These are phyloP conservation scores for Pichia sp. DNA, from an alignment of 1,139 yeast species.

Conservation along the genomic window DNA sequence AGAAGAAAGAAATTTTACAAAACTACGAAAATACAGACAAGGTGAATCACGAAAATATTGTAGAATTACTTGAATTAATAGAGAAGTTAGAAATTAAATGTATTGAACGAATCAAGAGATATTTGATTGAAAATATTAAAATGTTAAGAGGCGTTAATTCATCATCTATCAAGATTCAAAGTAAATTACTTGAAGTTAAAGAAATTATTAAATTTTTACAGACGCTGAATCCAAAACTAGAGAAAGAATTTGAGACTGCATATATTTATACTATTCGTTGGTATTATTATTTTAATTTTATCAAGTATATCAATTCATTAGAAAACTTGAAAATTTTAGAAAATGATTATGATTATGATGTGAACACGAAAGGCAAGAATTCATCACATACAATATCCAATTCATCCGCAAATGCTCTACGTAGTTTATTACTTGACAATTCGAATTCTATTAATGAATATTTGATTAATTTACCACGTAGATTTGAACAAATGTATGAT, in stretches of 20 bases:
- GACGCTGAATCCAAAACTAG: constrained; percentile 54
- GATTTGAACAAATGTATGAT: constrained; percentile 21
- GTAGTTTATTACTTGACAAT: constrained; percentile 10
- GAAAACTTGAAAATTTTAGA: constrained; percentile 47
- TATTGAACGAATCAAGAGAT: constrained; percentile 71
- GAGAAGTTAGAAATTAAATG: constrained; percentile 44
- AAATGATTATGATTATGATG: constrained; percentile 19
- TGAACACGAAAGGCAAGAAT: background rate
- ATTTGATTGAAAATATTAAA: constrained; percentile 58
- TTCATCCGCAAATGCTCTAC: background rate
- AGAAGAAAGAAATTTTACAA: constrained; percentile 46
- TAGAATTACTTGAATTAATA: constrained; percentile 37
- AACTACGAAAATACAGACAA: constrained; percentile 28
- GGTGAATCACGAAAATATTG: constrained; percentile 29
- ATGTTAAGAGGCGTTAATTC: constrained; percentile 46
- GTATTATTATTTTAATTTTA: constrained; percentile 80
- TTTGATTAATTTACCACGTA: constrained; percentile 24
- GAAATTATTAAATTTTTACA: constrained; percentile 57
- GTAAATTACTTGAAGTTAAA: constrained; percentile 51
- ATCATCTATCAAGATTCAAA: constrained; percentile 73
- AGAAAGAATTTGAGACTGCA: constrained; percentile 71
- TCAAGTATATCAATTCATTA: constrained; percentile 70
- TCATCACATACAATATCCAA: background rate
- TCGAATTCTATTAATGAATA: constrained; percentile 25
- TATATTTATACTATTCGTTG: constrained; percentile 85